Conservation (phyloP, 768 basidiomycete species). For the Xerocomellus dryophilus region DNA sequence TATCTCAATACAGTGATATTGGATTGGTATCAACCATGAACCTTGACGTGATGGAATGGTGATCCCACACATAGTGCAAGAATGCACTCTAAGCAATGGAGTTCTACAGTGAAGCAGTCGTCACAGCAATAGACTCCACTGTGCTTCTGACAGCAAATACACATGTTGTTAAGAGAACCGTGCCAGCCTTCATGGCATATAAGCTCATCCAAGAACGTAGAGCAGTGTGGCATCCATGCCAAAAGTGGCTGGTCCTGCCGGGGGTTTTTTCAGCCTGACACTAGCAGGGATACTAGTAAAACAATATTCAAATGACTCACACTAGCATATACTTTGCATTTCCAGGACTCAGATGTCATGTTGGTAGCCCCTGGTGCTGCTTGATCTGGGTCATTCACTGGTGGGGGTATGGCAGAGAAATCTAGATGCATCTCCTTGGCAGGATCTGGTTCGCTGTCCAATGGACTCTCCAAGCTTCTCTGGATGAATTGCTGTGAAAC, state of each 20-base stretch:
- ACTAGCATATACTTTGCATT: not conserved
- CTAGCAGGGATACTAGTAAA: too few relatives aligned
- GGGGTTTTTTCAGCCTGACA: too few relatives aligned
- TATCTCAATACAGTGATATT: not conserved
- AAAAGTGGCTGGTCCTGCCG: constrained; percentile 12
- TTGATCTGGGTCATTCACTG: not conserved
- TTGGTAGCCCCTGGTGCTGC: not conserved
- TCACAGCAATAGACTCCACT: constrained; percentile 6
- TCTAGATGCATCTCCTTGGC: too few relatives aligned
- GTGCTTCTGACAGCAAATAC: not conserved
- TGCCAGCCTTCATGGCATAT: constrained; percentile 12
- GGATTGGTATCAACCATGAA: not conserved
- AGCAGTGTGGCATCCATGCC: not conserved
- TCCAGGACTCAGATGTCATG: not conserved
- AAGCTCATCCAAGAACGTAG: constrained; percentile 15
- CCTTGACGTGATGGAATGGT: constrained; percentile 19
- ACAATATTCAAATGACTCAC: too few relatives aligned
- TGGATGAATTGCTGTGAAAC: not conserved
- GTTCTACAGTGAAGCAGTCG: constrained; percentile 6
- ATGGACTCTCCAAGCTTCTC: too few relatives aligned
- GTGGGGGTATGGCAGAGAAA: not conserved
- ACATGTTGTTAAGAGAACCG: not conserved
- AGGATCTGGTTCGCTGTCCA: too few relatives aligned
- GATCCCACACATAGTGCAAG: constrained; percentile 2
- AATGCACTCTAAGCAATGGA: constrained; percentile 9